A percentile compares a stretch with the other conserved stretches of the same genome.
Evolutionary conservation across 768 basidiomycete genomes (phyloP).

Genomic region (Sutorius australiensis): DNA sequence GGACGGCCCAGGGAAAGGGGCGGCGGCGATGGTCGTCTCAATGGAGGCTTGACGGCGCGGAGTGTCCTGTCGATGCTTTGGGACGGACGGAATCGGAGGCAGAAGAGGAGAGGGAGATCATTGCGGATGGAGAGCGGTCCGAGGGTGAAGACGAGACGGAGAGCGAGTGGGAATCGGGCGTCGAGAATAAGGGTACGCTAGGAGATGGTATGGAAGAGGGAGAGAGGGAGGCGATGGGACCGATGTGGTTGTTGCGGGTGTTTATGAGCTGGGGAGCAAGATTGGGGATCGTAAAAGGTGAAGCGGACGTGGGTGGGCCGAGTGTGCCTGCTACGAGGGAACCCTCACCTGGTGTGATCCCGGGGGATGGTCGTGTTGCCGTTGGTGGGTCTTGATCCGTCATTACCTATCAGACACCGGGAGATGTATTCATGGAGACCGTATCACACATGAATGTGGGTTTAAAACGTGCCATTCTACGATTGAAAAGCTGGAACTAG

Average conservation of each 20-base stretch:
- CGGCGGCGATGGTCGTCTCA: conserved; percentile 40
- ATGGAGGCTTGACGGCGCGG: conserved; percentile 63
- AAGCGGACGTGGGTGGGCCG: conserved; percentile 17
- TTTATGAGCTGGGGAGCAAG: conserved; percentile 75
- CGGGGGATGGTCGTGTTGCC: conserved; percentile 1
- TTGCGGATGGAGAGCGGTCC: conserved; percentile 27
- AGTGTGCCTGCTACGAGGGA: conserved; percentile 14
- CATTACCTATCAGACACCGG: conserved; percentile 6
- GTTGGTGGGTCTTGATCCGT: conserved; percentile 12
- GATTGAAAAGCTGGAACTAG: conserved; percentile 8
- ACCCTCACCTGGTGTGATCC: conserved; percentile 12
- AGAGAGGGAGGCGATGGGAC: conserved; percentile 57
- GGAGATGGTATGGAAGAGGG: conserved; percentile 32
- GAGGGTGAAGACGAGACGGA: conserved; percentile 30
- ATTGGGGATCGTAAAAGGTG: conserved; percentile 44
- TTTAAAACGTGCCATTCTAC: conserved; percentile 7
- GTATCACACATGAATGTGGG: conserved; percentile 13
- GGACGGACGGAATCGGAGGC: conserved; percentile 76
- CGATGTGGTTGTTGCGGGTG: conserved; percentile 73
- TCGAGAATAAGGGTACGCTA: conserved; percentile 8
- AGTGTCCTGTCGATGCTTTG: conserved; percentile 58
- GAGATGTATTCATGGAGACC: background rate
- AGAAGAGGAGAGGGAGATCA: conserved; percentile 56
- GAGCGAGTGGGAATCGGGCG: conserved; percentile 27
- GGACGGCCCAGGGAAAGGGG: conserved; percentile 48